A percentile compares a stretch with the other conserved stretches of the same genome.
Conservation (phyloP, 805 yeast species). For the Candida bentonensis region DNA sequence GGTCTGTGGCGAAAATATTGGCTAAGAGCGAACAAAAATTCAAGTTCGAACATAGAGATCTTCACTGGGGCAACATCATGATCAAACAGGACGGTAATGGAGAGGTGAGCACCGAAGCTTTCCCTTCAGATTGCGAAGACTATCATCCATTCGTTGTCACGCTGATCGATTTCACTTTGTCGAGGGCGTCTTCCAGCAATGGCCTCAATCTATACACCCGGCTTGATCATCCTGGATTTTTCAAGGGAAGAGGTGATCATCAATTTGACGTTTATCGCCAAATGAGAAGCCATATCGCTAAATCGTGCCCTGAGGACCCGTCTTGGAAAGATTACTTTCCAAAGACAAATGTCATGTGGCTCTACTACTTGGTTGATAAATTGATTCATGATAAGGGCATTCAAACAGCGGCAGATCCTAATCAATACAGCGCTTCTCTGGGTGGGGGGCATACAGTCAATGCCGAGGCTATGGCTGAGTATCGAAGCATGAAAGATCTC, state of each 20-base stretch:
- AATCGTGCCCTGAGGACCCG: slow-evolving; percentile 3
- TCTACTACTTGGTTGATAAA: slow-evolving; percentile 43
- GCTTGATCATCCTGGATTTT: slow-evolving; percentile 52
- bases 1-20: slow-evolving; percentile 36
- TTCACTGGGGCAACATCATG: slow-evolving; percentile 52
- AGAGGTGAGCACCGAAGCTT: not conserved
- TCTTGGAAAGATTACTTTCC: slow-evolving; percentile 36
- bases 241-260: slow-evolving; percentile 45
- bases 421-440: too few relatives aligned
- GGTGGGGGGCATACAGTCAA: too few relatives aligned
- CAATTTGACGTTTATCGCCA: slow-evolving; percentile 46
- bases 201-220: slow-evolving; percentile 32
- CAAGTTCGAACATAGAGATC: slow-evolving; percentile 58
- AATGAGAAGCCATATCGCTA: slow-evolving; percentile 29
- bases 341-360: slow-evolving; percentile 47
- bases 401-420: not conserved
- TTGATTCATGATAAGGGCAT: slow-evolving; percentile 30
- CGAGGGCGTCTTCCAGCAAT: slow-evolving; percentile 29
- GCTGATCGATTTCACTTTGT: slow-evolving; percentile 43
- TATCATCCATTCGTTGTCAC: slow-evolving; percentile 32
- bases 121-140: too few relatives aligned
- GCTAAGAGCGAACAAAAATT: slow-evolving; percentile 36
- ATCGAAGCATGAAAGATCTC: too few relatives aligned
- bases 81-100: slow-evolving; percentile 21
- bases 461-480: too few relatives aligned